phyloP scores from a whole-genome alignment of 768 basidiomycete genomes.

The Boletus reticuloceps region DNA sequence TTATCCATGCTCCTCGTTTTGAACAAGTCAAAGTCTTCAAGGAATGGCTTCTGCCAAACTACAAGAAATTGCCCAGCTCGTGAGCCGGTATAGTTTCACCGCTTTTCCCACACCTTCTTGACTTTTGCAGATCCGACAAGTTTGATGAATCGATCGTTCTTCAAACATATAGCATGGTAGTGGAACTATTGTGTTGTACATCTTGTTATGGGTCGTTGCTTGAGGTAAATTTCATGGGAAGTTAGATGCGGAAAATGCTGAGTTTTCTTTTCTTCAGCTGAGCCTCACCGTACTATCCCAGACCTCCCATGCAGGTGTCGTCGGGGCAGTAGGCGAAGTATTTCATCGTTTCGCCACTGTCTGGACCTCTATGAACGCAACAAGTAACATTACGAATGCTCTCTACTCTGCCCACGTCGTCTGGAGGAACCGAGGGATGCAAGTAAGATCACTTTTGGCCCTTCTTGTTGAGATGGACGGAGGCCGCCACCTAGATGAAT shows the following conservation, averaged over 20 bases:
- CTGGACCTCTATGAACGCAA: slow-evolving; percentile 75
- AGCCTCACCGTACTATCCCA: slow-evolving; percentile 54
- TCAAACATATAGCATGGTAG: slow-evolving; percentile 53
- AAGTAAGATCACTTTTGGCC: slow-evolving; percentile 61
- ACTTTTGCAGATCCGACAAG: slow-evolving; percentile 25
- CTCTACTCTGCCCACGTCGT: slow-evolving; percentile 60
- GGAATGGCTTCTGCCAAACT: slow-evolving; percentile 73
- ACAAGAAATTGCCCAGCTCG: slow-evolving; percentile 53
- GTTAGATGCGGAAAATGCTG: neutral
- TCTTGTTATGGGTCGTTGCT: slow-evolving; percentile 68
- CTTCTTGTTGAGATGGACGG: slow-evolving; percentile 66
- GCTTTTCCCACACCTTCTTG: neutral
- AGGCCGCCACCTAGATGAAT: slow-evolving; percentile 50
- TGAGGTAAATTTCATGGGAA: slow-evolving; percentile 44
- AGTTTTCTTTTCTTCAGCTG: slow-evolving; percentile 37
- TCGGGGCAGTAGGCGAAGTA: slow-evolving; percentile 65
- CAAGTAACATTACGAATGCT: slow-evolving; percentile 51
- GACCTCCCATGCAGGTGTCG: slow-evolving; percentile 48
- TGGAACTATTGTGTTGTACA: slow-evolving; percentile 58
- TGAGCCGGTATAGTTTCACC: slow-evolving; percentile 25
- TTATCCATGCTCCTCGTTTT: slow-evolving; percentile 60
- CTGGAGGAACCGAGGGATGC: slow-evolving; percentile 64
- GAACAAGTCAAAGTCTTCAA: slow-evolving; percentile 71
- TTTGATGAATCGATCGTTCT: slow-evolving; percentile 39
- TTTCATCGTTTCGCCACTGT: slow-evolving; percentile 69